phyloP scores from a whole-genome alignment of 768 basidiomycete species.

The Lactarius deliciosus region DNA sequence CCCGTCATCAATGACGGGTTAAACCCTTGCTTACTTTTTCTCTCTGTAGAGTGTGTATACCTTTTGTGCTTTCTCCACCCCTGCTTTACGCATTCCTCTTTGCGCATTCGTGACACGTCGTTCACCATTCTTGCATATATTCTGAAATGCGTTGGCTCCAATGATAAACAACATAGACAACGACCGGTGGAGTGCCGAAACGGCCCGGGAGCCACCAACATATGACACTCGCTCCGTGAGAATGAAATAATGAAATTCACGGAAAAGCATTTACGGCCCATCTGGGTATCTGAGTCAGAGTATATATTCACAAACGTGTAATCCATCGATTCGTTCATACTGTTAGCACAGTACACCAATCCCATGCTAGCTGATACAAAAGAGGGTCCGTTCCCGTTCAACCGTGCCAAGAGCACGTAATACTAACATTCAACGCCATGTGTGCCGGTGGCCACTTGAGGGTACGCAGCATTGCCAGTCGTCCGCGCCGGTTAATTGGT shows the following conservation, averaged over 20 bases:
- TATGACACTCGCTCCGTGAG: too few species aligned
- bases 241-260: too few species aligned
- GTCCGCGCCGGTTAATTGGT: conserved; percentile 21
- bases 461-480: neutral
- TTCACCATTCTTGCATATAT: neutral
- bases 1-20: neutral
- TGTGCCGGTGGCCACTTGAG: neutral
- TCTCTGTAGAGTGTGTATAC: neutral
- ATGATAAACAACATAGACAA: neutral
- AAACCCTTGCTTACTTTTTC: neutral
- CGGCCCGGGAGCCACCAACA: neutral
- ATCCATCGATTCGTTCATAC: neutral
- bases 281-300: neutral
- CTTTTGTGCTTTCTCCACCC: neutral
- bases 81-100: neutral
- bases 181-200: too few species aligned
- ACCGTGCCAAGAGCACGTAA: neutral
- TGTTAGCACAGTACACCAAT: neutral
- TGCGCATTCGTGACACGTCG: neutral
- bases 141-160: neutral
- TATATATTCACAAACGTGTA: neutral
- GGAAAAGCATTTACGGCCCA: neutral
- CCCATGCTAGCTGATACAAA: neutral
- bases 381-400: neutral
- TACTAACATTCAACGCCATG: neutral